Evolutionary conservation across 352 stramenopile species (phyloP).

Genomic region (Phytophthora sojae): DNA sequence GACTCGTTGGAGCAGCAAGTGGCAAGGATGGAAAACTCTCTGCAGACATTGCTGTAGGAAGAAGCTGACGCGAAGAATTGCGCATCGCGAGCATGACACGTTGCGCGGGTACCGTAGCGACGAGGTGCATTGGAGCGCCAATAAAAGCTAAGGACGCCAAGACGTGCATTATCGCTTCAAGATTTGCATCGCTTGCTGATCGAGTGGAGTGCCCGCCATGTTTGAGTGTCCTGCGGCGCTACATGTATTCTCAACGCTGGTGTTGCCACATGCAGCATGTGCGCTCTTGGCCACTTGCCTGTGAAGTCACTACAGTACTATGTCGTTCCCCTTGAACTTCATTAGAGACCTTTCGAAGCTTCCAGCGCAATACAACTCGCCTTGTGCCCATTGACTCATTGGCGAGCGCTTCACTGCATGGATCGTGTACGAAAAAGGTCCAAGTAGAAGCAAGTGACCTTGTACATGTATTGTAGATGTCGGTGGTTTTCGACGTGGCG

Average conservation of each 20-base stretch:
- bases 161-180: background rate
- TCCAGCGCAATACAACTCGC: background rate
- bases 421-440: background rate
- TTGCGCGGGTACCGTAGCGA: constrained; percentile 1
- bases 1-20: constrained; percentile 30
- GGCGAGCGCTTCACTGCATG: background rate
- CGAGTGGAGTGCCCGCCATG: background rate
- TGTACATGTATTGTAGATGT: background rate
- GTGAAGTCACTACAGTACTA: background rate
- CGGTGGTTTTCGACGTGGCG: background rate
- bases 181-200: constrained; percentile 1
- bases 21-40: constrained; percentile 8
- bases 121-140: background rate
- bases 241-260: background rate
- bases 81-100: background rate
- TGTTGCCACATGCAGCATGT: background rate
- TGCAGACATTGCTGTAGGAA: constrained; percentile 22
- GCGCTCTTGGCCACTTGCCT: background rate
- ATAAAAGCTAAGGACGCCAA: background rate
- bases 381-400: background rate
- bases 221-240: background rate
- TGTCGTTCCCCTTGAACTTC: no score
- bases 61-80: constrained; percentile 38
- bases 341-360: background rate
- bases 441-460: background rate